phyloP scores from a whole-genome alignment of 192 early-diverging fungal species.

The Gryganskiella cystojenkinii region DNA sequence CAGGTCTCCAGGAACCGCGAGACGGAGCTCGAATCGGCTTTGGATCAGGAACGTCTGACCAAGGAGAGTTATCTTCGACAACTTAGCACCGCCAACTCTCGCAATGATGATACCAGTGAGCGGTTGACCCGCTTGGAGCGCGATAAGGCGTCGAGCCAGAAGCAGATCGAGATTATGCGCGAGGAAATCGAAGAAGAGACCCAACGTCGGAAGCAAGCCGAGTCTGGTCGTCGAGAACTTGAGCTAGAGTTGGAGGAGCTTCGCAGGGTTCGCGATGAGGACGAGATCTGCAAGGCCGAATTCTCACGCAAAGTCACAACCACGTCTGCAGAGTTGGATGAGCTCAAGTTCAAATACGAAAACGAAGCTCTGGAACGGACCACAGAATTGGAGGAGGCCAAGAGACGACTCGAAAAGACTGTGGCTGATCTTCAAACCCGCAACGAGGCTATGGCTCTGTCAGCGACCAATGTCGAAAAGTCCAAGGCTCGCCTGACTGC shows the following conservation, averaged over 20 bases:
- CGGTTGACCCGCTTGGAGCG: constrained; percentile 43
- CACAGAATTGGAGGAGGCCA: constrained; percentile 58
- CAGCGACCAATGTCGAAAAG: constrained; percentile 73
- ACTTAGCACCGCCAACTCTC: constrained; percentile 43
- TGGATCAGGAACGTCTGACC: constrained; percentile 49
- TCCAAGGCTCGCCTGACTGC: constrained; percentile 70
- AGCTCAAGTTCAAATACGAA: constrained; percentile 70
- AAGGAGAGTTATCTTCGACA: constrained; percentile 51
- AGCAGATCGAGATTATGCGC: constrained; percentile 45
- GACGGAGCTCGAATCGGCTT: constrained; percentile 34
- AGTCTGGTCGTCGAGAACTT: constrained; percentile 33
- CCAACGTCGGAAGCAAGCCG: constrained; percentile 46
- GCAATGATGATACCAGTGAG: constrained; percentile 49
- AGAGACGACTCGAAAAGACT: constrained; percentile 53
- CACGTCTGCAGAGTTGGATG: constrained; percentile 68
- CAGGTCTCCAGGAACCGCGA: constrained; percentile 44
- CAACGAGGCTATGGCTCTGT: constrained; percentile 63
- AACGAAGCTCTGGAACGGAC: constrained; percentile 38
- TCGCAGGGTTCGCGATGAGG: constrained; percentile 30
- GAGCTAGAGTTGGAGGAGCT: constrained; percentile 47
- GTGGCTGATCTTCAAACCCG: constrained; percentile 39
- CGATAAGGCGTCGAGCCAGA: constrained; percentile 45
- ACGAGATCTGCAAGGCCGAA: constrained; percentile 47
- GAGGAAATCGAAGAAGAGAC: constrained; percentile 49
- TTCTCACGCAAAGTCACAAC: constrained; percentile 34